Base-by-base conservation (phyloP, 1,284 basidiomycete species). In the Hemileia vastatrix region DNA sequence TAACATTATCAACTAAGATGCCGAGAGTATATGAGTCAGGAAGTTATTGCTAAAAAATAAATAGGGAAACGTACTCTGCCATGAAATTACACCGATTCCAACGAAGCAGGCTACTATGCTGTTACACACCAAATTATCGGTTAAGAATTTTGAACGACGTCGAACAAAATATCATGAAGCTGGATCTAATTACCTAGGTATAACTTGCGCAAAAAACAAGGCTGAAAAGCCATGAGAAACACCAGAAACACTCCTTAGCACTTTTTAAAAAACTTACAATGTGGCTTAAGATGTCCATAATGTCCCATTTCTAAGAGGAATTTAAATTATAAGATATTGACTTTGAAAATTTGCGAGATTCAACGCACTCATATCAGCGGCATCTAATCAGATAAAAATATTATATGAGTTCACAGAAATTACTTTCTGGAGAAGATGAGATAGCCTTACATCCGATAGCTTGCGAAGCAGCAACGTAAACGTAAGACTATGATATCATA, bases 131-230 rank as follows among this genome's bases (percentile, higher is more conserved):
- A n/a, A n/a, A n/a, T n/a, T n/a, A 9, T 11, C 18, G 32, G 13
- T 6, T 45, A 19, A 45, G 15, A 2, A 43, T 18, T 44, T 4
- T 19, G 18, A 6, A 50, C 2, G 13, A 50, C 13, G 13, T 50
- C 36, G 18, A 11, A n/a, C n/a, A n/a, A 49, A 57, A 33, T 19
- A 27, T 23, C 13, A 23, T 50, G 9, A 11, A 18, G 31, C 47
- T 6, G 49, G 1, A 48, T 13, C 2, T 33, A 21, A 40, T 36
- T 18, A 61, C 58, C 50, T 54, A n/a, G 58, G 51, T 47, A 54
- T 53, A 24, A 61, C 48, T 40, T 61, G 58, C 6, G 58, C 58
- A 23, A 61, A 61, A 48, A 61, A 61, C n/a, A 61, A 32, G n/a
- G n/a, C n/a, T n/a, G n/a, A n/a, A n/a, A n/a, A n/a, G n/a, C n/a